These are phyloP conservation scores for Paramecium caudatum DNA, from an alignment of 73 alveolate genomes.

Conservation along the genomic window DNA sequence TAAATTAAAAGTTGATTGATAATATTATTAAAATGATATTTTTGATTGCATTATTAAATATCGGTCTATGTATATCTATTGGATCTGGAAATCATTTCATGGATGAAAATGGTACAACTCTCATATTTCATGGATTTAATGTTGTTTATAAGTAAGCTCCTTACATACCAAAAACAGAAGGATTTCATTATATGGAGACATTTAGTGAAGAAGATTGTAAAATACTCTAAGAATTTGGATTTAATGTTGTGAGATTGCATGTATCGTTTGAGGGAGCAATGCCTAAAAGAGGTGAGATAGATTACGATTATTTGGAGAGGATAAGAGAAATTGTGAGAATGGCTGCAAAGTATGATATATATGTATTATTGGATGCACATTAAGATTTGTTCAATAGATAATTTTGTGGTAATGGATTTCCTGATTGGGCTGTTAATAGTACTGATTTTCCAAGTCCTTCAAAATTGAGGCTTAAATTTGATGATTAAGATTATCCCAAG, in stretches of 20 bases:
- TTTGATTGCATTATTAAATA: no score
- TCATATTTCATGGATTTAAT: constrained; percentile 76
- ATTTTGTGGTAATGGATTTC: constrained; percentile 97
- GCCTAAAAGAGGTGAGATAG: constrained; percentile 84
- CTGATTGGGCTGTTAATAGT: constrained; percentile 87
- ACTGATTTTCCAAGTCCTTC: constrained; percentile 71
- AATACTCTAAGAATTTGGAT: constrained; percentile 79
- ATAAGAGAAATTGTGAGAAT: constrained; percentile 83
- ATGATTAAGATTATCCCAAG: constrained; percentile 74
- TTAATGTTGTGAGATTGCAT: constrained; percentile 90
- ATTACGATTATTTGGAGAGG: constrained; percentile 86
- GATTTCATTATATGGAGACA: constrained; percentile 87
- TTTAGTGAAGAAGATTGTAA: constrained; percentile 84
- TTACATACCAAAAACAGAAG: constrained; percentile 83
- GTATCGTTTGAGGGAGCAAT: constrained; percentile 96
- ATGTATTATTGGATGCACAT: constrained; percentile 93
- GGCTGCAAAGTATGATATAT: constrained; percentile 86
- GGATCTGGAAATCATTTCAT: not conserved
- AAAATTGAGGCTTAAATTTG: constrained; percentile 69
- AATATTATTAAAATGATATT: no score
- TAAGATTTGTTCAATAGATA: constrained; percentile 89
- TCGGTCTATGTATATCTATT: no score
- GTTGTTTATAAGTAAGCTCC: constrained; percentile 88
- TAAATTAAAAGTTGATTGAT: constrained; percentile 30
- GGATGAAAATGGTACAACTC: not conserved